Conservation (phyloP, 23 red algal genomes). For the Gracilaria vermiculophylla region DNA sequence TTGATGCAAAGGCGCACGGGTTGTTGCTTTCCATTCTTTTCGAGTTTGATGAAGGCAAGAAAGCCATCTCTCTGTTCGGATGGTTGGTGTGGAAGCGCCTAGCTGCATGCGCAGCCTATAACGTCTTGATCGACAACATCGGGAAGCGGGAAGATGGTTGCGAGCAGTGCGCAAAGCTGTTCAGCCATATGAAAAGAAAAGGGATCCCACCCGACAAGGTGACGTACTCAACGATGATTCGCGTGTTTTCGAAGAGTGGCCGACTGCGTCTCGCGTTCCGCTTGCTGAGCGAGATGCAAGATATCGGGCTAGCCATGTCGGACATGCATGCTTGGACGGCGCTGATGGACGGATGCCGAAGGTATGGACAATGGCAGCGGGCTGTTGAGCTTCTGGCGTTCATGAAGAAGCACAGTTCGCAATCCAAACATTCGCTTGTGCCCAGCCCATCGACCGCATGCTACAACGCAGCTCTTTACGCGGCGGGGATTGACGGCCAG, state of each 20-base stretch:
- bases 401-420: constrained; percentile 30
- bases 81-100: constrained; percentile 3
- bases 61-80: constrained; percentile 41
- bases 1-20: constrained; percentile 35
- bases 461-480: constrained; percentile 74
- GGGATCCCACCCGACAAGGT: constrained; percentile 43
- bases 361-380: constrained; percentile 64
- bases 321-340: constrained; percentile 69
- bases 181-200: constrained; percentile 42
- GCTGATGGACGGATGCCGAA: constrained; percentile 63
- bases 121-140: constrained; percentile 13
- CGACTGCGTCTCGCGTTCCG: constrained; percentile 51
- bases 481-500: constrained; percentile 40
- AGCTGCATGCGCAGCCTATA: not conserved
- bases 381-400: constrained; percentile 43
- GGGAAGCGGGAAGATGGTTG: not conserved
- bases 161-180: not conserved
- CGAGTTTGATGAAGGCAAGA: not conserved
- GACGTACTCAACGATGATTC: constrained; percentile 51
- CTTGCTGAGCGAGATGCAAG: constrained; percentile 75
- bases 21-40: constrained; percentile 13
- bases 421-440: not conserved
- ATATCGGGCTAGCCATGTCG: constrained; percentile 47
- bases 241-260: constrained; percentile 4
- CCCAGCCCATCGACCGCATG: constrained; percentile 30